Percentiles rank a stretch among this genome's conserved stretches.
Conservation (phyloP, 176 grass and related monocot species). For the Areca catechu region DNA sequence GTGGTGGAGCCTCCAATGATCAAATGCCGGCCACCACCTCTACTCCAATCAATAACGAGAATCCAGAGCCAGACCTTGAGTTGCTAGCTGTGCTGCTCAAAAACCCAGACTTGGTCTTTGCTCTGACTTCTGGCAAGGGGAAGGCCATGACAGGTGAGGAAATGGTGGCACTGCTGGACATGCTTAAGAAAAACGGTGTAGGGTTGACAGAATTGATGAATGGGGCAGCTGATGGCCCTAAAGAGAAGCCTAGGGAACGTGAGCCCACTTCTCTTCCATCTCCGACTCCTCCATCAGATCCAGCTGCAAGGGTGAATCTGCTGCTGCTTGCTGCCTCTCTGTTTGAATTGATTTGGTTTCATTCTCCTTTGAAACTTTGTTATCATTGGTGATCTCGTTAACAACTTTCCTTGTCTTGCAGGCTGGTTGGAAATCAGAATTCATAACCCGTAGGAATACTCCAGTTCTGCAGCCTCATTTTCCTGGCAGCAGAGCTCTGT, state of each 20-base stretch:
- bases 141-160: constrained; percentile 40
- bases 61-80: constrained; percentile 61
- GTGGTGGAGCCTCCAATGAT: constrained; percentile 12
- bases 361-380: too few species aligned
- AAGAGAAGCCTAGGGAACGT: constrained; percentile 21
- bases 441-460: constrained; percentile 11
- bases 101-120: constrained; percentile 92
- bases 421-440: constrained; percentile 55
- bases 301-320: constrained; percentile 37
- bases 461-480: neutral
- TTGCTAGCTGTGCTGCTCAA: constrained; percentile 84
- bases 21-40: constrained; percentile 14
- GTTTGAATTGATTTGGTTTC: too few species aligned
- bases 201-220: constrained; percentile 51
- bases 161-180: constrained; percentile 69
- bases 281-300: constrained; percentile 64
- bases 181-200: constrained; percentile 75
- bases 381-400: too few species aligned
- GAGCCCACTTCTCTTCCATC: constrained; percentile 65
- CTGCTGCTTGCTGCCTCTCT: neutral
- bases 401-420: constrained; percentile 14
- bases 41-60: constrained; percentile 12
- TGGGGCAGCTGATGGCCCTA: constrained; percentile 15
- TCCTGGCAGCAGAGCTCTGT: constrained; percentile 4
- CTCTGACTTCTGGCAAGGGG: constrained; percentile 55